Evolutionary conservation across 2,329 filamentous ascomycete species (phyloP).

Genomic region (Aspergillus cejpii): DNA sequence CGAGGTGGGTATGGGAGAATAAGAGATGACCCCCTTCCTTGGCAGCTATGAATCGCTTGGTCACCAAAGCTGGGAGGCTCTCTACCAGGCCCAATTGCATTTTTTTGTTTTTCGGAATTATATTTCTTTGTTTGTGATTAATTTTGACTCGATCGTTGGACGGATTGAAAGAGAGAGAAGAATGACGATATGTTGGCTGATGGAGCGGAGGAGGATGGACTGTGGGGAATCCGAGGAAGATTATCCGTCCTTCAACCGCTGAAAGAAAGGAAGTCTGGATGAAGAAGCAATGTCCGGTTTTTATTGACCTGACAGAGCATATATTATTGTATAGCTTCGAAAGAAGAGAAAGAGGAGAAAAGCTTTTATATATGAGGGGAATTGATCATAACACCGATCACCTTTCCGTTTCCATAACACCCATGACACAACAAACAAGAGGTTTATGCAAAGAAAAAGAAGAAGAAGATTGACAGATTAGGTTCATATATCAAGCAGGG

Average conservation of each 20-base stretch:
- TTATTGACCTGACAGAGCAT: background rate
- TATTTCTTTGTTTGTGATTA: background rate
- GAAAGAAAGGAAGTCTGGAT: background rate
- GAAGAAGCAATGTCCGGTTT: background rate
- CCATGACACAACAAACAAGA: background rate
- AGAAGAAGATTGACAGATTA: conserved; percentile 1
- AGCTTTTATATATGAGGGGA: background rate
- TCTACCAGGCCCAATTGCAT: conserved; percentile 37
- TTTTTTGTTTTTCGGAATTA: background rate
- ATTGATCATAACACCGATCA: background rate
- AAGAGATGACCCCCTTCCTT: conserved; percentile 33
- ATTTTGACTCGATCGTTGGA: background rate
- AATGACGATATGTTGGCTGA: conserved; percentile 1
- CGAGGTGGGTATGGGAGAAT: conserved; percentile 38
- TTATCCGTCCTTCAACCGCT: background rate
- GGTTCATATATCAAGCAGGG: background rate
- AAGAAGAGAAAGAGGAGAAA: background rate
- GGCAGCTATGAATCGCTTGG: conserved; percentile 31
- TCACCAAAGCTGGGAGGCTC: conserved; percentile 32
- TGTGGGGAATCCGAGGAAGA: background rate
- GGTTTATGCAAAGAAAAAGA: conserved; percentile 4
- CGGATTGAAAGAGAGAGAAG: background rate
- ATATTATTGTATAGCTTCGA: too few species aligned
- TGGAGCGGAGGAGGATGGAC: background rate
- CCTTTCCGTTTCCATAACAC: background rate